These are phyloP conservation scores for Solanum etuberosum DNA, from an alignment of 257 asterid species.

Conservation along the genomic window DNA sequence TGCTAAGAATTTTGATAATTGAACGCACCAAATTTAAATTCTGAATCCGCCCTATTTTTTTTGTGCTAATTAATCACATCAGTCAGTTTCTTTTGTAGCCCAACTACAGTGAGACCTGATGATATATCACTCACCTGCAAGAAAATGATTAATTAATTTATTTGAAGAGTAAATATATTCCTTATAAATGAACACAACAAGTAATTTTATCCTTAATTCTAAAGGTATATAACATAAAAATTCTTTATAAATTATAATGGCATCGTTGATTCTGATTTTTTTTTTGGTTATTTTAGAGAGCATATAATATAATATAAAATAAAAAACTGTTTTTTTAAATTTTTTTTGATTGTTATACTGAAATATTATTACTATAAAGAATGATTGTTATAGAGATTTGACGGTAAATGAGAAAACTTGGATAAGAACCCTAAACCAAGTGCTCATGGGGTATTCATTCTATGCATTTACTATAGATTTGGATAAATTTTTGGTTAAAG, in stretches of 20 bases:
- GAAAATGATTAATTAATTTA: background rate
- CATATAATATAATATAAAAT: background rate
- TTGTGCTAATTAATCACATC: background rate
- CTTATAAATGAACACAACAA: background rate
- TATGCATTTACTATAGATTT: background rate
- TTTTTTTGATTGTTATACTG: background rate
- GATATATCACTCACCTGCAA: background rate
- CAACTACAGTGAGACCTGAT: background rate
- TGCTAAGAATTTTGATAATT: background rate
- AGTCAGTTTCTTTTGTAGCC: background rate
- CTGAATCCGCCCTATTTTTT: background rate
- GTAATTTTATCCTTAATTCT: background rate
- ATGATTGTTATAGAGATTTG: background rate
- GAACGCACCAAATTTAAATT: background rate
- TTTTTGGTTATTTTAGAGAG: background rate
- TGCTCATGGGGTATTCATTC: background rate
- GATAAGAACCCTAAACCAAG: background rate
- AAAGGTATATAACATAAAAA: background rate
- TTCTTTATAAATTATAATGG: background rate
- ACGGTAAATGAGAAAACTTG: background rate
- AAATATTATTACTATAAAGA: background rate
- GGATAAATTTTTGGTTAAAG: background rate
- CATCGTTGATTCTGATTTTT: background rate
- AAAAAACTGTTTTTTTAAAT: background rate
- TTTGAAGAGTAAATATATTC: background rate